Base-by-base conservation (phyloP, 1,139 yeast species). In the Sugiyamaella neomexicana region DNA sequence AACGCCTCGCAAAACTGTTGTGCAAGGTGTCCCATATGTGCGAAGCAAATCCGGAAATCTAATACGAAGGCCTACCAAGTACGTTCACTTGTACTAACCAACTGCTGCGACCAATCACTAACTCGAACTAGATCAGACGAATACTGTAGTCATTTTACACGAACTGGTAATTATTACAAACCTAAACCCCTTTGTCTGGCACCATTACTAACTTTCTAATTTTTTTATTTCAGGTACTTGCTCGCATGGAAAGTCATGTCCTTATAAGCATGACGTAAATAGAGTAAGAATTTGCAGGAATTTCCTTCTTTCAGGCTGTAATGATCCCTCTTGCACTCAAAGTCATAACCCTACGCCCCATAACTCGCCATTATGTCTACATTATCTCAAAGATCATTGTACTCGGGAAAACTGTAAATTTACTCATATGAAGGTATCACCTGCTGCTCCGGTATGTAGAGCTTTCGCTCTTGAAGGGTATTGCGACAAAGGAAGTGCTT, bases 401-500 rank as follows among this genome's bases (percentile, higher is more conserved):
- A 71, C 75, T 12, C 84, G 85, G 58, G 63, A 69, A 1, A 68
- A 75, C 31, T 88, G 95, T 65, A 70, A 70, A 34, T 88, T 75
- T 64, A 73, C 79, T 27, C 95, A 85, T 65, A 75, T 72, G 64
- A 67, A 77, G 53, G 70, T 76, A 1, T 69, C 71, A 23, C 68
- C 72, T 10, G 76, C 75, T 34, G 74, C 81, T 5, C 72, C 76
- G 67, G 73, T 81, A 0, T 87, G 95, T 63, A 74, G 88, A 31
- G 83, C 80, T 32, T 88, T 88, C 72, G 78, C 91, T 1, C 64
- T 83, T 36, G 80, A 80, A 7, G 91, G 93, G 1, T 85, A 80
- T 71, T 87, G 96, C 68, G 79, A 73, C 29, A 67, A 80, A 38
- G 96, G 95, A 0, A 66, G 69, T 20, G 62, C 66, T 38, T 87